Percentiles rank a stretch among this genome's conserved stretches.
phyloP scores from a whole-genome alignment of 1,284 basidiomycete species.

The Fereydounia khargensis region DNA sequence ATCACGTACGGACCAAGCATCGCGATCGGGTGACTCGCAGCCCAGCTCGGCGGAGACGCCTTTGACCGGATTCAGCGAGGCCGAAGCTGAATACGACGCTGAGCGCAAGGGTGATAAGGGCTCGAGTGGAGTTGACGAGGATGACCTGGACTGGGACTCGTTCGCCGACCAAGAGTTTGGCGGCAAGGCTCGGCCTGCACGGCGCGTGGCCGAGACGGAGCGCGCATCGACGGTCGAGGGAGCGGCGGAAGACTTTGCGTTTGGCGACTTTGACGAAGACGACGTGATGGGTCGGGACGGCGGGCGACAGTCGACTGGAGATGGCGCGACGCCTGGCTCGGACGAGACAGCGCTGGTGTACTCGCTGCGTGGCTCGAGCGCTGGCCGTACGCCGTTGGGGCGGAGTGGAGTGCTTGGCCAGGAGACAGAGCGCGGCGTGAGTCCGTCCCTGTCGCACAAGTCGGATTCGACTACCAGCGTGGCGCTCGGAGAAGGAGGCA shows the following conservation, averaged over 20 bases:
- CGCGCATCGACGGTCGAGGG: not conserved
- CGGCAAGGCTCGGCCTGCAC: not conserved
- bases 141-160: not conserved
- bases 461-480: not conserved
- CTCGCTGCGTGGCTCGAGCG: too few species aligned
- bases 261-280: not conserved
- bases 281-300: not conserved
- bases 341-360: too few species aligned
- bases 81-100: not conserved
- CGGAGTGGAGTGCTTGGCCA: too few species aligned
- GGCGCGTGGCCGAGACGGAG: not conserved
- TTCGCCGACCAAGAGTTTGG: not conserved
- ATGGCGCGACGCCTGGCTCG: too few species aligned
- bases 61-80: constrained; percentile 13
- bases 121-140: not conserved
- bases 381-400: too few species aligned
- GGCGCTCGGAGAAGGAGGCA: constrained; percentile 18
- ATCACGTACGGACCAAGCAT: constrained; percentile 11
- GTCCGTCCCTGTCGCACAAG: not conserved
- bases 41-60: constrained; percentile 29
- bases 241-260: not conserved
- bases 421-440: not conserved
- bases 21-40: constrained; percentile 11
- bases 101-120: not conserved
- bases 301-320: not conserved